Percentiles rank a stretch among this genome's conserved stretches.
Conservation (phyloP, 202 grass and related monocot genomes). For the Musa balbisiana region DNA sequence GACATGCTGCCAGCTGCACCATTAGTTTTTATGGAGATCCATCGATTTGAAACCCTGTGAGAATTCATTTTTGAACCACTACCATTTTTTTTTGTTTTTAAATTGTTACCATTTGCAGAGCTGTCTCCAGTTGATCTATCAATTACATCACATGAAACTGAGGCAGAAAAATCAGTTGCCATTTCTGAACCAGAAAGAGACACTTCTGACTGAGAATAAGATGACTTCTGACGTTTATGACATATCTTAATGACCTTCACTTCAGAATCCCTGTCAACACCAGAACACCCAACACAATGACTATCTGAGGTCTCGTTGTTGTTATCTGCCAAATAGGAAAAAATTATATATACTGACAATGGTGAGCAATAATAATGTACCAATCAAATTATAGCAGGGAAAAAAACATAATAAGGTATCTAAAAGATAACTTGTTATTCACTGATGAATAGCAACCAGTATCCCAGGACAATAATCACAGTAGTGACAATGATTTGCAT, state of each 20-base stretch:
- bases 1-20: constrained; percentile 38
- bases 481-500: not conserved
- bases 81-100: constrained; percentile 51
- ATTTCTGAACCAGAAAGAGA: constrained; percentile 31
- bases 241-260: constrained; percentile 25
- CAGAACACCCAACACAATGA: constrained; percentile 30
- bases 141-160: constrained; percentile 40
- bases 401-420: not conserved
- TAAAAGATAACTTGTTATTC: not conserved
- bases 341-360: not conserved
- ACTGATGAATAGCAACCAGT: not conserved
- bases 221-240: constrained; percentile 43
- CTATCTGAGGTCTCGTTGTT: constrained; percentile 34
- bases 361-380: not conserved
- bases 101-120: constrained; percentile 34
- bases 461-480: not conserved
- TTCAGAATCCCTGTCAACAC: constrained; percentile 28
- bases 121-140: constrained; percentile 51
- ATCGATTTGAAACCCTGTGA: constrained; percentile 44
- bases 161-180: constrained; percentile 34
- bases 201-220: constrained; percentile 40
- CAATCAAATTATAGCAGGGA: not conserved
- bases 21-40: constrained; percentile 62
- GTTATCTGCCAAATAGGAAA: constrained; percentile 28
- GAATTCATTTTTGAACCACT: constrained; percentile 42